phyloP scores from a whole-genome alignment of 768 basidiomycete genomes.

The Cystofilobasidium ferigula region DNA sequence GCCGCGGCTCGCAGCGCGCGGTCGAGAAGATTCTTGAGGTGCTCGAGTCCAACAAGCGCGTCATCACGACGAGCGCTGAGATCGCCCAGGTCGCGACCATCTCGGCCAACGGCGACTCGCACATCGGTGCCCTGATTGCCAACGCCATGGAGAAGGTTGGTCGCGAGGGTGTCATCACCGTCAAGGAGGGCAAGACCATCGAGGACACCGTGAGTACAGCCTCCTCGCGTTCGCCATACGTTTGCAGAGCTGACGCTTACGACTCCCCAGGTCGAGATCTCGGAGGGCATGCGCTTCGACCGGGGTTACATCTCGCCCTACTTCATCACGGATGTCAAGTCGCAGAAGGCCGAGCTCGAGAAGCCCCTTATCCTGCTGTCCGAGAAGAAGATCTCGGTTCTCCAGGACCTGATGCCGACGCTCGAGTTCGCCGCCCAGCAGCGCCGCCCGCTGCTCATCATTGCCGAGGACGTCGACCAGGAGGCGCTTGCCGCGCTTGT shows the following conservation, averaged over 20 bases:
- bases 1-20: slow-evolving; percentile 91
- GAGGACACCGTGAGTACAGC: slow-evolving; percentile 48
- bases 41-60: slow-evolving; percentile 75
- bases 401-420: slow-evolving; percentile 90
- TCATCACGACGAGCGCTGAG: slow-evolving; percentile 92
- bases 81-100: slow-evolving; percentile 99
- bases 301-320: slow-evolving; percentile 96
- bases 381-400: slow-evolving; percentile 93
- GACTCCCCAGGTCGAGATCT: slow-evolving; percentile 70
- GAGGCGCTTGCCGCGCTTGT: slow-evolving; percentile 96
- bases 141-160: slow-evolving; percentile 99
- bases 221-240: background rate
- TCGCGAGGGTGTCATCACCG: slow-evolving; percentile 98
- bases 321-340: slow-evolving; percentile 96
- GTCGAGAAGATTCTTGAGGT: slow-evolving; percentile 90
- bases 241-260: background rate
- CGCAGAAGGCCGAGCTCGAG: slow-evolving; percentile 91
- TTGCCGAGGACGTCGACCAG: slow-evolving; percentile 95
- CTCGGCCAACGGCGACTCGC: slow-evolving; percentile 63
- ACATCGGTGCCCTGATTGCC: slow-evolving; percentile 88
- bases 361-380: slow-evolving; percentile 86
- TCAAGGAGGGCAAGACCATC: slow-evolving; percentile 96
- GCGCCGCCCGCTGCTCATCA: slow-evolving; percentile 84
- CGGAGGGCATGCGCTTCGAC: slow-evolving; percentile 99
- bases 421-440: slow-evolving; percentile 56